These are phyloP conservation scores for Pleurotus salmoneostramineus DNA, from an alignment of 768 basidiomycete genomes.

Conservation along the genomic window DNA sequence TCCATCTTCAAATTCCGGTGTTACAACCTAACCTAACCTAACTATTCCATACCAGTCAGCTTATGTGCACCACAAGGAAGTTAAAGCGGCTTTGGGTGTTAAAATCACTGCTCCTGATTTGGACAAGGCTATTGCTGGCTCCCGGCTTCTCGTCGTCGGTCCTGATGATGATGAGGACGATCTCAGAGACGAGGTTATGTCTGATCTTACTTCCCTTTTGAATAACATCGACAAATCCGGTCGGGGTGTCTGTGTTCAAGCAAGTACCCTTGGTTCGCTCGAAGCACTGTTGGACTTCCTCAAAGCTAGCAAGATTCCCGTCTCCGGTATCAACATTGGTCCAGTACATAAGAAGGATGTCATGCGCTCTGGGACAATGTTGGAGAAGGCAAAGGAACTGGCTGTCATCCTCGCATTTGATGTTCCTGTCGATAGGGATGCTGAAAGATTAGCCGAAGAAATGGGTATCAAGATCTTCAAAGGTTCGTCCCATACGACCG, in stretches of 20 bases:
- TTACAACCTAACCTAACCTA: conserved; percentile 9
- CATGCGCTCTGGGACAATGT: conserved; percentile 88
- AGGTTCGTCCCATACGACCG: conserved; percentile 44
- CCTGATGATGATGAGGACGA: conserved; percentile 98
- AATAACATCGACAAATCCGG: conserved; percentile 93
- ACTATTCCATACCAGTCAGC: conserved; percentile 56
- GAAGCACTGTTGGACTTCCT: conserved; percentile 97
- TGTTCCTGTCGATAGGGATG: conserved; percentile 90
- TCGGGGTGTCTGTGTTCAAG: conserved; percentile 96
- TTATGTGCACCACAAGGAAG: conserved; percentile 96
- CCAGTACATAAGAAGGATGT: conserved; percentile 95
- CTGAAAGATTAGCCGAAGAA: conserved; percentile 87
- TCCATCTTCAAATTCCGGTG: conserved; percentile 2
- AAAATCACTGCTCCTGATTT: conserved; percentile 94
- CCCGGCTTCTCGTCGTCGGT: conserved; percentile 85
- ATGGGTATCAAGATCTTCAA: conserved; percentile 93
- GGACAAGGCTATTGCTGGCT: conserved; percentile 97
- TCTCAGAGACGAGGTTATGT: conserved; percentile 93
- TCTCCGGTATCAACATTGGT: conserved; percentile 96
- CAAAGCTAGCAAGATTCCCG: conserved; percentile 92
- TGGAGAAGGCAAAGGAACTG: conserved; percentile 93
- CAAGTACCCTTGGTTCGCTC: conserved; percentile 93
- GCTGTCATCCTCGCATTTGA: conserved; percentile 97
- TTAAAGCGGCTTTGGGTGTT: conserved; percentile 95
- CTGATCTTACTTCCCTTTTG: conserved; percentile 83